Percentiles rank a stretch among this genome's conserved stretches.
phyloP scores from a whole-genome alignment of 768 basidiomycete genomes.

The Mycena alexandri region DNA sequence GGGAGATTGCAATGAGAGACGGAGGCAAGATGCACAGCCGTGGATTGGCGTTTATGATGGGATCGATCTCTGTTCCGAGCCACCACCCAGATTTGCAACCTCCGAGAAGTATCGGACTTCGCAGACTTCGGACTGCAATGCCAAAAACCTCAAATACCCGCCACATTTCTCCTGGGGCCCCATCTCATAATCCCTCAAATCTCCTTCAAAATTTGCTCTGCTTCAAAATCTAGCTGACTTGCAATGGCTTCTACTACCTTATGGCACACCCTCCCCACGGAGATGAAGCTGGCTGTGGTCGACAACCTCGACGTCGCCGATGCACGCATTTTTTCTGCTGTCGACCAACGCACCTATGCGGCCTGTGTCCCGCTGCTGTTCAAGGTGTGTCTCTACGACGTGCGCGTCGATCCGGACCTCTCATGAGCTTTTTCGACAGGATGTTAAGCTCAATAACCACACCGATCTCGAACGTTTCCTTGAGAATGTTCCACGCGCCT shows the following conservation, averaged over 20 bases:
- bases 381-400: constrained; percentile 55
- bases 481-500: constrained; percentile 66
- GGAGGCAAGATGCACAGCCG: constrained; percentile 12
- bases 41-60: constrained; percentile 19
- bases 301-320: constrained; percentile 60
- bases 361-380: constrained; percentile 72
- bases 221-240: constrained; percentile 14
- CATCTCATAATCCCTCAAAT: constrained; percentile 28
- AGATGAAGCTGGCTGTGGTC: constrained; percentile 73
- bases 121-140: constrained; percentile 27
- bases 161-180: constrained; percentile 5
- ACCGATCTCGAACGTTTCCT: constrained; percentile 66
- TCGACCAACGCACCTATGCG: constrained; percentile 63
- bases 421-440: constrained; percentile 47
- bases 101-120: constrained; percentile 32
- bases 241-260: constrained; percentile 40
- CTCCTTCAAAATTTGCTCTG: constrained; percentile 9
- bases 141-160: constrained; percentile 32
- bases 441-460: constrained; percentile 61
- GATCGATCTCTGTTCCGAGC: constrained; percentile 27
- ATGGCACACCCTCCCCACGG: constrained; percentile 74
- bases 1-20: background rate
- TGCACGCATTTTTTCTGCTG: constrained; percentile 60
- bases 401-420: constrained; percentile 24
- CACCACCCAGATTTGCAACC: constrained; percentile 29